A percentile compares a stretch with the other conserved stretches of the same genome.
Evolutionary conservation across 192 early-diverging fungal species (phyloP).

Genomic region (Backusella tuberculispora): DNA sequence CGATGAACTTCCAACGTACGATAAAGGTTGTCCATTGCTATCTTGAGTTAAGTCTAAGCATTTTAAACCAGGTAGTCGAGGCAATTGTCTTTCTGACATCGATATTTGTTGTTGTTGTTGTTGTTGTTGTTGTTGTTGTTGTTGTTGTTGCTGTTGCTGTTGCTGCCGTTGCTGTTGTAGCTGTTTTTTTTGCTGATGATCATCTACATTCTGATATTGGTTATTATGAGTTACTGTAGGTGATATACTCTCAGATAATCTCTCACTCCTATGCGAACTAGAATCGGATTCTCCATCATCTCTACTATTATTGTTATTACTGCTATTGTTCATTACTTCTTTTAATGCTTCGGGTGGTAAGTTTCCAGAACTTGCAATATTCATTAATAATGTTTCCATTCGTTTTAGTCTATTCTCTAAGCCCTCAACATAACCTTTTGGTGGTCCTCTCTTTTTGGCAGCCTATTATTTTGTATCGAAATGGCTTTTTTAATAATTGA

Average conservation of each 20-base stretch:
- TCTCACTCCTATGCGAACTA: neutral
- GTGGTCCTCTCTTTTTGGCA: constrained; percentile 39
- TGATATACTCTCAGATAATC: neutral
- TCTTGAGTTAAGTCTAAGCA: neutral
- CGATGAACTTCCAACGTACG: constrained; percentile 35
- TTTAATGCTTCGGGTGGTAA: neutral
- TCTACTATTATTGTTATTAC: neutral
- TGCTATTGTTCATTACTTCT: neutral
- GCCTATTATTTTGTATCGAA: constrained; percentile 14
- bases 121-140: neutral
- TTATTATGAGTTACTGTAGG: neutral
- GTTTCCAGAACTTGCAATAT: constrained; percentile 31
- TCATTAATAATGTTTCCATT: constrained; percentile 37
- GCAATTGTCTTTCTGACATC: neutral
- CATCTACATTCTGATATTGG: neutral
- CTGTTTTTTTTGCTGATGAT: neutral
- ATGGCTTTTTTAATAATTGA: neutral
- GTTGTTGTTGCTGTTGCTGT: neutral
- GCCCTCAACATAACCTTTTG: constrained; percentile 37
- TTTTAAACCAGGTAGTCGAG: neutral
- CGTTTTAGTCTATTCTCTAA: constrained; percentile 36
- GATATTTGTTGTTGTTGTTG: neutral
- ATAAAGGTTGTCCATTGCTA: neutral
- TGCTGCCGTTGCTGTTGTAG: neutral
- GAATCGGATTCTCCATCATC: neutral